Conservation (phyloP, 306 rosid genomes). For the Rubus parviflorus region DNA sequence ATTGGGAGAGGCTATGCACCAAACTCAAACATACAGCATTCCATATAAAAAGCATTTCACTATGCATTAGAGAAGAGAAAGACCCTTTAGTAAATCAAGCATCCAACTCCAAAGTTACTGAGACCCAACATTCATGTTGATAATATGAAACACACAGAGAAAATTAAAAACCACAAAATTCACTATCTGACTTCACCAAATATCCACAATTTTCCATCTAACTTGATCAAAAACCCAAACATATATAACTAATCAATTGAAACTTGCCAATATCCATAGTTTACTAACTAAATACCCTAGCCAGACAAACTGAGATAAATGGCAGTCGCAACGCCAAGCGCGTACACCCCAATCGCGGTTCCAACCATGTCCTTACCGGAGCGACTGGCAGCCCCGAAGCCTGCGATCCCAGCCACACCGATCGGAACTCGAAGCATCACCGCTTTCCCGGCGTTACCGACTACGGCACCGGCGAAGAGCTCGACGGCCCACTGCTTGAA, state of each 20-base stretch:
- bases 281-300: neutral
- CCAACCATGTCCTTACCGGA: conserved; percentile 49
- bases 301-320: conserved; percentile 53
- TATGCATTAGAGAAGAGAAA: neutral
- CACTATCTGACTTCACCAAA: neutral
- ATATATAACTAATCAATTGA: no score
- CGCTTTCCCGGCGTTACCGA: conserved; percentile 49
- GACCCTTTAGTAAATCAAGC: neutral
- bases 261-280: no score
- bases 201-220: no score
- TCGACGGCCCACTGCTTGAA: conserved; percentile 71
- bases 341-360: conserved; percentile 59
- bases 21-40: neutral
- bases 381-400: conserved; percentile 59
- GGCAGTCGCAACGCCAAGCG: conserved; percentile 60
- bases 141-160: neutral
- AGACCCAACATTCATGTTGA: neutral
- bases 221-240: no score
- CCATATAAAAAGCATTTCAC: neutral
- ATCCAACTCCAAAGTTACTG: neutral
- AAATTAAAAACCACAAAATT: neutral
- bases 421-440: conserved; percentile 57
- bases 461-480: conserved; percentile 54
- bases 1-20: neutral
- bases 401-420: conserved; percentile 67